Conservation (phyloP, 2,329 filamentous ascomycete species). For the Juglanconis juglandina region DNA sequence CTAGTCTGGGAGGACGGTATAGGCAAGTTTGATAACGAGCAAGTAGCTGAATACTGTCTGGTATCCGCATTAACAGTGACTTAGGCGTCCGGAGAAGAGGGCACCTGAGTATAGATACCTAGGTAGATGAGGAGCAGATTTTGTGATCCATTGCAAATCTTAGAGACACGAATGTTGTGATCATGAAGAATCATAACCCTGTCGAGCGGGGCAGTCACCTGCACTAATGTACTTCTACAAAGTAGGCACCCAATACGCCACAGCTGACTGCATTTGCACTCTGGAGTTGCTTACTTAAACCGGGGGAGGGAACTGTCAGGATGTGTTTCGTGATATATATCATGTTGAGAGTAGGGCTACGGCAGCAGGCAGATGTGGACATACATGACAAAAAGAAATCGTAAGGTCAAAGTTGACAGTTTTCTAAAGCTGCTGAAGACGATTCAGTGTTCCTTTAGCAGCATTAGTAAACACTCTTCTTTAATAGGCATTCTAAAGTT, state of each 20-base stretch:
- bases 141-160: background rate
- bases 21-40: background rate
- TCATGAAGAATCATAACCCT: background rate
- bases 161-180: background rate
- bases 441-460: no score
- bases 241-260: background rate
- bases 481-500: no score
- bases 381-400: no score
- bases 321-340: no score
- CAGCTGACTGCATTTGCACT: background rate
- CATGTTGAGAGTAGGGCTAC: no score
- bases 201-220: background rate
- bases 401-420: no score
- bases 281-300: no score
- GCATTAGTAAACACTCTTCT: no score
- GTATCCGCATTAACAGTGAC: background rate
- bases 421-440: no score
- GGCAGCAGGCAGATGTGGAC: no score
- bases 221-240: background rate
- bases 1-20: background rate
- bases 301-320: no score
- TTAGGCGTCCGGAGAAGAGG: background rate
- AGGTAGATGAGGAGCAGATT: background rate
- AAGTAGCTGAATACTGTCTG: background rate
- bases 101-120: background rate